phyloP scores from a whole-genome alignment of 257 asterid genomes.

The Solanum piurae region DNA sequence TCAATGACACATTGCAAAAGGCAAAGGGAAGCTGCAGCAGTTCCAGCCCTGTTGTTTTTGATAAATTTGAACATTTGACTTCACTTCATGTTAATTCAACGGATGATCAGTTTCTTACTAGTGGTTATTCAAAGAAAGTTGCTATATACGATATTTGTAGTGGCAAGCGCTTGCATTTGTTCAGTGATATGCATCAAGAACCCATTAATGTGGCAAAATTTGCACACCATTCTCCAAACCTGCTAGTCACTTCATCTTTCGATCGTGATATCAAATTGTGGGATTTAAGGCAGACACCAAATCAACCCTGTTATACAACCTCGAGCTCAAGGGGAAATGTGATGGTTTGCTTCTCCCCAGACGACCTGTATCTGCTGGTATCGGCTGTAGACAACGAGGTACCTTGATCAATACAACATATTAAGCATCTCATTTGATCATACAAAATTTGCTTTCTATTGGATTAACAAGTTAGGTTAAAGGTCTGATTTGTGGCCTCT shows the following conservation, averaged over 20 bases:
- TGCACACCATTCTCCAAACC: slow-evolving; percentile 53
- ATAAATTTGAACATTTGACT: slow-evolving; percentile 67
- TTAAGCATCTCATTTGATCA: not conserved
- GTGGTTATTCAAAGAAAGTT: slow-evolving; percentile 72
- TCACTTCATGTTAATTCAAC: slow-evolving; percentile 74
- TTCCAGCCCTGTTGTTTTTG: slow-evolving; percentile 25
- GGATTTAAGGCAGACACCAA: slow-evolving; percentile 60
- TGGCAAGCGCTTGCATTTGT: slow-evolving; percentile 41
- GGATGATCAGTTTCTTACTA: slow-evolving; percentile 57
- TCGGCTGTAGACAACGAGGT: slow-evolving; percentile 94
- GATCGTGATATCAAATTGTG: slow-evolving; percentile 79
- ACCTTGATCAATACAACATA: not conserved
- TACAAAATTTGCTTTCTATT: not conserved
- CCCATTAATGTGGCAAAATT: slow-evolving; percentile 79
- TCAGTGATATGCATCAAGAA: slow-evolving; percentile 57
- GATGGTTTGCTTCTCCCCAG: slow-evolving; percentile 81
- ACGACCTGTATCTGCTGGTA: slow-evolving; percentile 71
- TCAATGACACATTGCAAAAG: not conserved
- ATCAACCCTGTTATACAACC: slow-evolving; percentile 51
- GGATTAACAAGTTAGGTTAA: not conserved
- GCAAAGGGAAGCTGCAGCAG: slow-evolving; percentile 12
- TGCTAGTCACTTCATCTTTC: slow-evolving; percentile 74
- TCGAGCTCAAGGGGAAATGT: slow-evolving; percentile 73
- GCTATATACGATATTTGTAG: slow-evolving; percentile 57
- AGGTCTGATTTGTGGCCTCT: not conserved